Base-by-base conservation (phyloP, 371 early-diverging fungal genomes). In the Mucor saturninus region DNA sequence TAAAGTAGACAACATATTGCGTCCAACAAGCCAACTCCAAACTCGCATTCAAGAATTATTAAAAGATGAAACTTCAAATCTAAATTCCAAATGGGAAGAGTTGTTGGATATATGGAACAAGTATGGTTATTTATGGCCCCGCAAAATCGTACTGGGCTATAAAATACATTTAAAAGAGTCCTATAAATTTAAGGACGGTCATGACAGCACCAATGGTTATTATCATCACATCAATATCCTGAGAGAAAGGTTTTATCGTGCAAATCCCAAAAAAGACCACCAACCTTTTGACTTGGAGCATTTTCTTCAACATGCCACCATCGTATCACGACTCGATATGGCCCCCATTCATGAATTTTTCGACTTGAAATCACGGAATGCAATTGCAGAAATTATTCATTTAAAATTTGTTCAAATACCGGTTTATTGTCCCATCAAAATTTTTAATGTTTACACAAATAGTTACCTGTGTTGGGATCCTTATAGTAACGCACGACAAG, bases 71-170 rank as follows among this genome's bases (percentile, higher is more conserved):
- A 69, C 30, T 35, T 35, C 64, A 49, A 30, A 63, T 52, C 0
- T 31, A 56, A 39, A 69, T 50, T 29, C 38, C 7, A 56, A 61
- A 54, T 76, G 80, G 80, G 37, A 64, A 10, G 53, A 54, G 5
- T 29, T 79, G 5, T 51, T 71, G 13, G 43, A 63, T 35, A 54
- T 80, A 2, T 80, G 76, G 76, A 35, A 67, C 28, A 66, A 59
- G 13, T 80, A 66, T 73, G 81, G 81, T 10, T 80, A 71, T 51
- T 61, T 80, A n/a, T 80, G 81, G 78, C 81, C 81, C 9, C 65
- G 74, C 40, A 73, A 73, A 30, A 64, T 80, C 7, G 58, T 71
- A 3, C 43, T 80, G 9, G 69, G 69, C 3, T 69, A 61, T 31
- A 61, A 50, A 50, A 50, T 13, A 5, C 50, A 64, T 39, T 3